Percentiles rank a stretch among this genome's conserved stretches.
Evolutionary conservation across 2,329 filamentous ascomycete species (phyloP).

Genomic region (Trichoderma guizhouense): DNA sequence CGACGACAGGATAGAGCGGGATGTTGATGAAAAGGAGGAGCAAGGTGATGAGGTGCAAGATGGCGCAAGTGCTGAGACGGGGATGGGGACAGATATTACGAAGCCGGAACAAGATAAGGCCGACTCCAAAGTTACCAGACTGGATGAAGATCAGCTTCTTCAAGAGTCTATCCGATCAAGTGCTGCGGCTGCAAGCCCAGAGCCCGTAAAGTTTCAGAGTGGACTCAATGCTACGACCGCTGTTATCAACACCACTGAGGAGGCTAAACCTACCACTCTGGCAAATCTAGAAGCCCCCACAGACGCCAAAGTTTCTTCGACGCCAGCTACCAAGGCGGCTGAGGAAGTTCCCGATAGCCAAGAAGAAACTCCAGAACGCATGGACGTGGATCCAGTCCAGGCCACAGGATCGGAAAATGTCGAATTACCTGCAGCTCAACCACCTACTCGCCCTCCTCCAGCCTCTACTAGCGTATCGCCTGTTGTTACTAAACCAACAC

Average conservation of each 20-base stretch:
- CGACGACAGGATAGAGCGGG: constrained; percentile 30
- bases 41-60: constrained; percentile 26
- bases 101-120: neutral
- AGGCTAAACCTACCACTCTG: neutral
- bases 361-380: constrained; percentile 31
- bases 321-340: constrained; percentile 24
- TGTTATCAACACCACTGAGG: constrained; percentile 5
- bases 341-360: constrained; percentile 38
- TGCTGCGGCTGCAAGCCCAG: constrained; percentile 23
- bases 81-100: constrained; percentile 23
- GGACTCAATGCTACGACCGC: constrained; percentile 6
- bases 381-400: constrained; percentile 35
- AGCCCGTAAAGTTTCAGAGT: constrained; percentile 3
- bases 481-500: neutral
- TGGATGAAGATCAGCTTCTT: constrained; percentile 40
- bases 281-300: neutral
- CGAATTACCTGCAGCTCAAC: neutral
- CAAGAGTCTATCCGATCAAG: constrained; percentile 40
- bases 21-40: constrained; percentile 38
- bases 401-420: constrained; percentile 21
- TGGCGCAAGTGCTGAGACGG: neutral
- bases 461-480: constrained; percentile 18
- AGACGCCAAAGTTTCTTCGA: neutral
- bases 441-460: neutral
- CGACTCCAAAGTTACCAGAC: constrained; percentile 28